Conservation (phyloP, 179 eudicot species). For the Sideroxylon spinosum region DNA sequence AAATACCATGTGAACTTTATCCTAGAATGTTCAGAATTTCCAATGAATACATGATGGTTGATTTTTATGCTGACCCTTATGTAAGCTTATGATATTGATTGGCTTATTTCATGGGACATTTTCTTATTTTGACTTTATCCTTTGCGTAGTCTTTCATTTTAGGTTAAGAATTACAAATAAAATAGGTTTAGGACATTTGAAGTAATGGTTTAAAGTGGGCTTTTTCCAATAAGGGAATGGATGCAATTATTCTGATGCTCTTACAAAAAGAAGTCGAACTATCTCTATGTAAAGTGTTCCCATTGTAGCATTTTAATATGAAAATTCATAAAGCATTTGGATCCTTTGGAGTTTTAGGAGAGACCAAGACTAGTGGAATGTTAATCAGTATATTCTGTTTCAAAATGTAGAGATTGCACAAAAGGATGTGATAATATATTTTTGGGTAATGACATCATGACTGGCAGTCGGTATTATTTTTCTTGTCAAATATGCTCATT, state of each 20-base stretch:
- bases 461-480: not conserved
- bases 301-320: not conserved
- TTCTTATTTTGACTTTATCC: not conserved
- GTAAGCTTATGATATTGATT: not conserved
- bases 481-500: not conserved
- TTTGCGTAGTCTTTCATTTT: not conserved
- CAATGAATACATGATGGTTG: not conserved
- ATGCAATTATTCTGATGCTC: not conserved
- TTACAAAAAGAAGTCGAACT: not conserved
- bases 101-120: not conserved
- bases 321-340: not conserved
- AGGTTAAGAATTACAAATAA: not conserved
- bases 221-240: not conserved
- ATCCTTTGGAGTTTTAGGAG: not conserved
- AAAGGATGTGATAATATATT: not conserved
- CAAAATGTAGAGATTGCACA: not conserved
- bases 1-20: not conserved
- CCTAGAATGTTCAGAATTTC: not conserved
- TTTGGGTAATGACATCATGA: not conserved
- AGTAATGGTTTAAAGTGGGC: not conserved
- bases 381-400: not conserved
- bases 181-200: not conserved
- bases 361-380: not conserved
- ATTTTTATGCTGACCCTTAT: not conserved
- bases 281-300: not conserved